Evolutionary conservation across 2,329 filamentous ascomycete genomes (phyloP).

Genomic region (Alternaria burnsii): DNA sequence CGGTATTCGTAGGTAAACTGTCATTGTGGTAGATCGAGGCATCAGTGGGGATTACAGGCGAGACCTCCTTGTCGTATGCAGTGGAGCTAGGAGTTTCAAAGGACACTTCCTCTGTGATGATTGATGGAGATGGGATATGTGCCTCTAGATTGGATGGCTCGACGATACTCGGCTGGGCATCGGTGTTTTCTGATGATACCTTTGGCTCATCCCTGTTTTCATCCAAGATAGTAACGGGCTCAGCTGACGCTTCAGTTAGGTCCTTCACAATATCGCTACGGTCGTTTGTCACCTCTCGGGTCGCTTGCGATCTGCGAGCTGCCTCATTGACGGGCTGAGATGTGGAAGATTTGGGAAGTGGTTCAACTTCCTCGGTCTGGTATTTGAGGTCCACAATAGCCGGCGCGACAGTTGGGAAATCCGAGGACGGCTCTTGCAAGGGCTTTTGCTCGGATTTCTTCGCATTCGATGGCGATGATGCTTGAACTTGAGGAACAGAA

Average conservation of each 20-base stretch:
- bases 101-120: not conserved
- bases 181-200: not conserved
- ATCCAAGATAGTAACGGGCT: conserved; percentile 9
- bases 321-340: conserved; percentile 10
- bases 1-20: not conserved
- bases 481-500: conserved; percentile 8
- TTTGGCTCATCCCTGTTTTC: not conserved
- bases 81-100: not conserved
- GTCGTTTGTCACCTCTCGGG: conserved; percentile 13
- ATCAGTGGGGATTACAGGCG: conserved; percentile 5
- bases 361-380: conserved; percentile 13
- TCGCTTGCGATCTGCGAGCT: conserved; percentile 7
- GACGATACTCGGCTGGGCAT: conserved; percentile 3
- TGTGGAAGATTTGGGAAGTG: not conserved
- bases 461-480: not conserved
- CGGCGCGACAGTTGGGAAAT: not conserved
- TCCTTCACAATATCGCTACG: conserved; percentile 26
- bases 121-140: not conserved
- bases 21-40: not conserved
- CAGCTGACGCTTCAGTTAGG: conserved; percentile 11
- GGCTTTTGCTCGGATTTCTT: not conserved
- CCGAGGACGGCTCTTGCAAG: not conserved
- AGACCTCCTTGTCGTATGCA: conserved; percentile 8
- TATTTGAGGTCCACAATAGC: not conserved
- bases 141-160: conserved; percentile 4